Evolutionary conservation across 2,329 filamentous ascomycete species (phyloP).

Genomic region (Alternaria atra): DNA sequence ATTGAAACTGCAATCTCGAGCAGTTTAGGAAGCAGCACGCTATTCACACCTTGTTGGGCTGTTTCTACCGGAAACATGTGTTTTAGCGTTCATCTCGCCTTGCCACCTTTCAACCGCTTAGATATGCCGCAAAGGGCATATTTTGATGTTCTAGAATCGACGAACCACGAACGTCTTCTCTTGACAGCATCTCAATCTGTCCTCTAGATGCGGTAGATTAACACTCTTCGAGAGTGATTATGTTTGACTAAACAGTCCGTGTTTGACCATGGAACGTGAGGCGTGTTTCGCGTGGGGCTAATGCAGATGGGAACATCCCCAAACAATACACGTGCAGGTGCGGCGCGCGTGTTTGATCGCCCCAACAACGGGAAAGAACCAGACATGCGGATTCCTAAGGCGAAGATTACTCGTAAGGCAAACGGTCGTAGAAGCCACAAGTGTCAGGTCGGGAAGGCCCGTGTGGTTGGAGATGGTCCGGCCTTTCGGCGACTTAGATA

Average conservation of each 20-base stretch:
- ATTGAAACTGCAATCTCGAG: not conserved
- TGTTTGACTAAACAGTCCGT: slow-evolving; percentile 21
- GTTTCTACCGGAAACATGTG: not conserved
- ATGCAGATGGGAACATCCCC: not conserved
- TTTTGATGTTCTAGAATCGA: not conserved
- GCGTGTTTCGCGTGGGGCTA: slow-evolving; percentile 28
- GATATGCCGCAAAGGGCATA: not conserved
- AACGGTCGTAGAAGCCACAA: not conserved
- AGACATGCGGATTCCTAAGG: slow-evolving; percentile 12
- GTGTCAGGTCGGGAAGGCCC: slow-evolving; percentile 8
- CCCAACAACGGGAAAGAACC: slow-evolving; percentile 1
- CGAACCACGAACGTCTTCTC: not conserved
- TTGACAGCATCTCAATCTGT: not conserved
- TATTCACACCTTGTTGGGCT: not conserved
- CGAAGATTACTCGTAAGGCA: not conserved
- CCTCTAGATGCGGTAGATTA: not conserved
- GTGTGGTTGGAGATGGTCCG: not conserved
- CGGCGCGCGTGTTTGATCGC: slow-evolving; percentile 21
- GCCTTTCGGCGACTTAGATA: not conserved
- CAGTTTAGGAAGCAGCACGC: not conserved
- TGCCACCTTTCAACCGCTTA: not conserved
- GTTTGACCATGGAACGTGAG: slow-evolving; percentile 32
- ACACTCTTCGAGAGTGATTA: not conserved
- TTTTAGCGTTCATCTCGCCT: not conserved
- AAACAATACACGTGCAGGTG: slow-evolving; percentile 6